These are phyloP conservation scores for Crassisporium funariophilum DNA, from an alignment of 768 basidiomycete genomes.

Conservation along the genomic window DNA sequence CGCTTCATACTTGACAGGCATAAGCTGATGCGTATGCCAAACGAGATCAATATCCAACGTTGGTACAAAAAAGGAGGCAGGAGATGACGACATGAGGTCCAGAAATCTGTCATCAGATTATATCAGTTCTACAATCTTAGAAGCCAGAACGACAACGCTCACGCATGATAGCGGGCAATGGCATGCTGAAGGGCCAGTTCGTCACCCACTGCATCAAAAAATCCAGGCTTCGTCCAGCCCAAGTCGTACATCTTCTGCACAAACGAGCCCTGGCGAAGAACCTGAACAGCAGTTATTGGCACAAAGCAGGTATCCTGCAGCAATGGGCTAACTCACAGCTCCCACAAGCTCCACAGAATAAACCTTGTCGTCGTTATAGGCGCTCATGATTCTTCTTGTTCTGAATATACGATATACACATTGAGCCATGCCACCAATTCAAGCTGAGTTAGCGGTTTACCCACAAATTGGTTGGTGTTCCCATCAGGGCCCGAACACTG, in stretches of 20 bases:
- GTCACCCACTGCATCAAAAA: conserved; percentile 39
- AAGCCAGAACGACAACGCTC: conserved; percentile 17
- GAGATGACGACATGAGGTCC: conserved; percentile 50
- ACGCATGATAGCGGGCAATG: conserved; percentile 63
- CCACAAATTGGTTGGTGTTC: too few species aligned
- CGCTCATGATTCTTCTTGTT: conserved; percentile 45
- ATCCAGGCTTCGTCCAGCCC: conserved; percentile 48
- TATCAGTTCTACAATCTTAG: not conserved
- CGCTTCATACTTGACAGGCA: conserved; percentile 43
- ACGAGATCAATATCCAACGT: conserved; percentile 76
- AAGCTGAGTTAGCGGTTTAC: not conserved
- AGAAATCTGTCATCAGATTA: conserved; percentile 42
- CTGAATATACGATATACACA: conserved; percentile 24
- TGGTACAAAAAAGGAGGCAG: conserved; percentile 50
- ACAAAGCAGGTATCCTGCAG: not conserved
- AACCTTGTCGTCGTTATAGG: conserved; percentile 51
- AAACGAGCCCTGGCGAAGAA: conserved; percentile 60
- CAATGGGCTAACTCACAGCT: conserved; percentile 41
- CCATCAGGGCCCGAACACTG: too few species aligned
- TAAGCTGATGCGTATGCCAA: conserved; percentile 77
- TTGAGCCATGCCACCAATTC: not conserved
- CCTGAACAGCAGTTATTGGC: conserved; percentile 23
- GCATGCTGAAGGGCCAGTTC: conserved; percentile 48
- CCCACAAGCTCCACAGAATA: conserved; percentile 62
- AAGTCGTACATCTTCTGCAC: conserved; percentile 53